Evolutionary conservation across 495 filamentous ascomycete species (phyloP), one percentile per base, ranked within the genome.

Genomic region (Podospora bellae-mahoneyi): DNA sequence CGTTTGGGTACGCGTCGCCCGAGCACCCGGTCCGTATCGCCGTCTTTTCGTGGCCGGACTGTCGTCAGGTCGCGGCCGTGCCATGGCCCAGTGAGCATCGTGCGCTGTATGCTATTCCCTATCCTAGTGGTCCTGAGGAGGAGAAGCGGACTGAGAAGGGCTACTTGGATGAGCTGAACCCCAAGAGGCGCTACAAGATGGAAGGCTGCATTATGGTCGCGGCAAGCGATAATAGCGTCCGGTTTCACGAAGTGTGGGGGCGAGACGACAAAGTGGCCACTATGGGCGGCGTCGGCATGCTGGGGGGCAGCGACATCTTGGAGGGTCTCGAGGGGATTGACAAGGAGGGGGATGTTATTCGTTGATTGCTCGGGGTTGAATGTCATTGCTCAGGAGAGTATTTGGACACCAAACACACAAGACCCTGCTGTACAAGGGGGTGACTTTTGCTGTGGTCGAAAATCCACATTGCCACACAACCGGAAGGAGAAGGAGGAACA

Each of bases 141-240:
- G 68, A 1, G 66, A 63, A 59, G 44, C 48, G 66, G 70, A 16
- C 63, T 13, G 62, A 65, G 55, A 28, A 23, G 39, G 57, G 60
- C 19, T 54, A 55, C 19, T 18, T 56, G 34, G n/a, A 55, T 55
- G n/a, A 62, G 57, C 28, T 54, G n/a, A 67, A 65, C 60, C 26
- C 64, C 34, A 69, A 74, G 61, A 84, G 78, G 63, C 84, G 91
- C 39, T 90, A 87, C 1, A 80, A 82, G n/a, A 85, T 90, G 70
- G 94, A 97, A 75, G 94, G 94, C 9, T 97, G 94, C 75, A 91
- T 99, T 68, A 91, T 97, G 48, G 90, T 99, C 63, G 96, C 94
- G 32, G 92, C 92, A 28, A 97, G 93, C 72, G 95, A 97, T 78
- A 90, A 92, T 75, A 96, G 89, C 72, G 91, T 99, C 76, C 94